Percentiles rank a stretch among this genome's conserved stretches.
phyloP scores from a whole-genome alignment of 1,284 basidiomycete genomes.

The Cerrena zonata region DNA sequence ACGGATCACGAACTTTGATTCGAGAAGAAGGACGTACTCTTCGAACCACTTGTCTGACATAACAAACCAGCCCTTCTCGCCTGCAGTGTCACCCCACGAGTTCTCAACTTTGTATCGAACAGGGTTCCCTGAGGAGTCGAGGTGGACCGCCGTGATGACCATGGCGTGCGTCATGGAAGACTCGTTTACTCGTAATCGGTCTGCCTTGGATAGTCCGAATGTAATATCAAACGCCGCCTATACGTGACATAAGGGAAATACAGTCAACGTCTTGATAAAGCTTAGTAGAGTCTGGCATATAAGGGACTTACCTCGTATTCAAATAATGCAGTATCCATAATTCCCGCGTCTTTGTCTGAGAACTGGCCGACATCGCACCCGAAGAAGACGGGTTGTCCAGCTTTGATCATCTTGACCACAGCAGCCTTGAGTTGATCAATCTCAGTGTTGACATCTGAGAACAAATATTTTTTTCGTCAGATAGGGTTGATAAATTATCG shows the following conservation, averaged over 20 bases:
- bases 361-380: constrained; percentile 87
- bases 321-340: constrained; percentile 83
- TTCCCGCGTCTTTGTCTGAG: constrained; percentile 62
- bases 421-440: constrained; percentile 75
- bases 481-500: constrained; percentile 5
- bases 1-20: neutral
- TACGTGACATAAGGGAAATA: no score
- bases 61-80: constrained; percentile 86
- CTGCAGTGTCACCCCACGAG: constrained; percentile 80
- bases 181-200: constrained; percentile 78
- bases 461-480: neutral
- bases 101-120: constrained; percentile 93
- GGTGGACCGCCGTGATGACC: constrained; percentile 89
- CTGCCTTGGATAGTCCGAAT: constrained; percentile 70
- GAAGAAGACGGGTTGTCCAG: constrained; percentile 89
- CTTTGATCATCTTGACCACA: constrained; percentile 82
- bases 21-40: constrained; percentile 50
- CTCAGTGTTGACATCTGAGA: constrained; percentile 82
- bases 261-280: no score
- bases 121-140: constrained; percentile 70
- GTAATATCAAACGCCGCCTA: constrained; percentile 53
- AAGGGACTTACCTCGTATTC: constrained; percentile 62
- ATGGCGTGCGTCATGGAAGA: constrained; percentile 89
- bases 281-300: neutral
- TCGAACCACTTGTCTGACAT: constrained; percentile 92